Base-by-base conservation (phyloP, 1,284 basidiomycete species). In the Malassezia pachydermatis region DNA sequence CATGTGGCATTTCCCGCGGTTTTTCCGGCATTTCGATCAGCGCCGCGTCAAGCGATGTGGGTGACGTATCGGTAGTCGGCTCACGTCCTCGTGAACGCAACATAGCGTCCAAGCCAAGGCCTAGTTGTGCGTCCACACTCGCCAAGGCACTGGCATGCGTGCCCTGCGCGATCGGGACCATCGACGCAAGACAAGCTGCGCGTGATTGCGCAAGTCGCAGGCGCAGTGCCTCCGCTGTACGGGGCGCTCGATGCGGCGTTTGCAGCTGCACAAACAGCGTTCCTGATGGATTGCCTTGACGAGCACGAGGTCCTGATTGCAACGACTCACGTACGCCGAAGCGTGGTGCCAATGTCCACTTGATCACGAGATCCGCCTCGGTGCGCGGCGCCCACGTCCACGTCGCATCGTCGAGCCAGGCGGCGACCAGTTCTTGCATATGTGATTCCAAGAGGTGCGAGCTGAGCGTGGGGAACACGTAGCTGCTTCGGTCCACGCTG, bases 391-490 rank as follows among this genome's bases (percentile, higher is more conserved):
- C 35, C 34, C n/a, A 19, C 2, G 34, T 27, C 29, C 29, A 32
- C 10, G 32, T 1, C 2, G 10, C 10, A 8, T 34, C 11, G 11
- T 24, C 34, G 20, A 52, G 50, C 44, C 39, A 42, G 27, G 17
- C 1, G 17, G 25, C 19, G 9, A 47, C 40, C 5, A 47, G 34
- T 3, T 4, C 3, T 11, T 25, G 59, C 0, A 66, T 45, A 25
- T 66, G 51, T 3, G 55, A 45, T 36, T 63, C 61, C 39, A 69
- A 51, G 10, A 49, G 42, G 20, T 45, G 47, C 17, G 62, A 58
- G 45, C 59, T 66, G 29, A 69, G 49, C 10, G 56, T 61, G 3
- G 67, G 67, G 11, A 69, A 45, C 41, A 62, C 55, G 55, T 65
- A 69, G n/a, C 58, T 60, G 13, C 57, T 58, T 5, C 67, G 55